phyloP scores from a whole-genome alignment of 371 early-diverging fungal genomes.

The Mucor racemosus region DNA sequence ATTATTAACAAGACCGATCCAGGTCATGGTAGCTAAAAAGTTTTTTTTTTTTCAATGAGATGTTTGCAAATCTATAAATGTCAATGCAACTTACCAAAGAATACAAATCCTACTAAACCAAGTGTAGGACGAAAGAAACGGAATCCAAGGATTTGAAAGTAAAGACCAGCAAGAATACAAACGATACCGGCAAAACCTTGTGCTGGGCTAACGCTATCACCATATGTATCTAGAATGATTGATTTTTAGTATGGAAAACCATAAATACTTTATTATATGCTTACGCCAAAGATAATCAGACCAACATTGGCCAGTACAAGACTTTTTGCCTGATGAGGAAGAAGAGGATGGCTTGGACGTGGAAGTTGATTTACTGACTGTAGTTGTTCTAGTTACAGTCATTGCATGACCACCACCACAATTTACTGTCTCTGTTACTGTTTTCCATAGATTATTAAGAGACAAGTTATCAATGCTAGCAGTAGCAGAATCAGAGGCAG shows the following conservation, averaged over 20 bases:
- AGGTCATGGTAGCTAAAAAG: slow-evolving; percentile 54
- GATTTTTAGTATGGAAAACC: no score
- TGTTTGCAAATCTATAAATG: not conserved
- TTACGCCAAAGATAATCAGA: slow-evolving; percentile 52
- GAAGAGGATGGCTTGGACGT: slow-evolving; percentile 16
- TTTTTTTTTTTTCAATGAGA: no score
- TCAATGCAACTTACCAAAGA: slow-evolving; percentile 41
- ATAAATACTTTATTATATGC: not conserved
- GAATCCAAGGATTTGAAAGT: slow-evolving; percentile 47
- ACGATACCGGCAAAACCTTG: slow-evolving; percentile 50
- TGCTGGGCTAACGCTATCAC: slow-evolving; percentile 44
- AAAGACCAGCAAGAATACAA: slow-evolving; percentile 42
- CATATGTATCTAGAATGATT: slow-evolving; percentile 44
- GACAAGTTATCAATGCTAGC: slow-evolving; percentile 1
- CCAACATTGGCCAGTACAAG: slow-evolving; percentile 45
- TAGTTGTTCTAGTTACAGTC: slow-evolving; percentile 39
- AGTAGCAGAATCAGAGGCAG: not conserved
- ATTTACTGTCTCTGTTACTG: slow-evolving; percentile 40
- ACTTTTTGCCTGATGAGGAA: not conserved
- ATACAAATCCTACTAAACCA: slow-evolving; percentile 50
- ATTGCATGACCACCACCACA: slow-evolving; percentile 45
- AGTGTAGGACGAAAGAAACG: slow-evolving; percentile 51
- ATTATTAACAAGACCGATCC: slow-evolving; percentile 54
- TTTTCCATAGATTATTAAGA: slow-evolving; percentile 36
- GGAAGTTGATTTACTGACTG: slow-evolving; percentile 1